phyloP scores from a whole-genome alignment of 2,329 filamentous ascomycete genomes.

The Monilinia laxa region DNA sequence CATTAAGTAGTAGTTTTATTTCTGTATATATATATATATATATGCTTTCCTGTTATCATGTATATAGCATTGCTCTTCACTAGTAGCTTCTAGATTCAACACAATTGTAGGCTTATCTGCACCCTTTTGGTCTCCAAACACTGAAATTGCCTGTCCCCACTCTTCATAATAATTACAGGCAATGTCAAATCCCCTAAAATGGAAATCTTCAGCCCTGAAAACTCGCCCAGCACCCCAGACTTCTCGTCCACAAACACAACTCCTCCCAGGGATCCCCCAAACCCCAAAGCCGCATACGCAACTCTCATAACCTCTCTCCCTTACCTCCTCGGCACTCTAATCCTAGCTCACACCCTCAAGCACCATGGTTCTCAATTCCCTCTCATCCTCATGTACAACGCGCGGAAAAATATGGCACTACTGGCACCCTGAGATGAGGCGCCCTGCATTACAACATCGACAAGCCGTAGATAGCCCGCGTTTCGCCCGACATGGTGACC shows the following conservation, averaged over 20 bases:
- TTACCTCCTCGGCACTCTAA: conserved; percentile 77
- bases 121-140: too few relatives aligned
- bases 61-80: too few relatives aligned
- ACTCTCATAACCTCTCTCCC: conserved; percentile 64
- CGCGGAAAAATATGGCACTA: conserved; percentile 1
- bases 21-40: too few relatives aligned
- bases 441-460: conserved; percentile 9
- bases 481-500: background rate
- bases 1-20: too few relatives aligned
- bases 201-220: background rate
- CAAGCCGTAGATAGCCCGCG: background rate
- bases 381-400: conserved; percentile 54
- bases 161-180: too few relatives aligned
- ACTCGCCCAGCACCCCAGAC: background rate
- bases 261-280: background rate
- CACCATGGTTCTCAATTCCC: conserved; percentile 65
- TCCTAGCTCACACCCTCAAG: conserved; percentile 72
- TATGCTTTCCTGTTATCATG: too few relatives aligned
- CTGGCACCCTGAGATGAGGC: conserved; percentile 16
- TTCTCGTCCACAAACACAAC: background rate
- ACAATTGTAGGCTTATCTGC: too few relatives aligned
- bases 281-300: background rate
- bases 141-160: too few relatives aligned
- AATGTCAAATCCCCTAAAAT: background rate
- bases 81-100: too few relatives aligned